phyloP scores from a whole-genome alignment of 129 eudicot genomes.

The Saposhnikovia divaricata region DNA sequence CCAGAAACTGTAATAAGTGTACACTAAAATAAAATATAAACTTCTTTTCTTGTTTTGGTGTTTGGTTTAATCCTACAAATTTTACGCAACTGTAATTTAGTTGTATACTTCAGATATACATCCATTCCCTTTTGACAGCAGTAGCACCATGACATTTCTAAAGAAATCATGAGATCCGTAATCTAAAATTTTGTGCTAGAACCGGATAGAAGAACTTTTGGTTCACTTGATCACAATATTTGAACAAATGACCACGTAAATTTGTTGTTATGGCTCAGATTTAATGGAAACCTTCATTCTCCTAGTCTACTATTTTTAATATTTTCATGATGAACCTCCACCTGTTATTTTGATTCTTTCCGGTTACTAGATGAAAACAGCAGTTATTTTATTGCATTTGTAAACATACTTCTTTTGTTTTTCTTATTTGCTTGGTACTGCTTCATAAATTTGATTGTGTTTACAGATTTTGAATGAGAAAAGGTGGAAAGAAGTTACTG shows the following conservation, averaged over 20 bases:
- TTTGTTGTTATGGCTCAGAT: background rate
- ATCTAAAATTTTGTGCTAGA: background rate
- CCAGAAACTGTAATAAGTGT: background rate
- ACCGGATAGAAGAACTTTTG: background rate
- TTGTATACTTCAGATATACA: background rate
- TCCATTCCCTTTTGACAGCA: background rate
- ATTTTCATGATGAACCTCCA: background rate
- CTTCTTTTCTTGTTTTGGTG: background rate
- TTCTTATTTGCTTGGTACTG: conserved; percentile 6
- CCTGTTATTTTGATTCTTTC: background rate
- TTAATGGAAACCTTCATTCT: background rate
- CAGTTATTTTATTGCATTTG: background rate
- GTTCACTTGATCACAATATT: background rate
- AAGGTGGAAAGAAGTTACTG: conserved; percentile 85
- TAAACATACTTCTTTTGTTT: background rate
- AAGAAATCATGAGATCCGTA: background rate
- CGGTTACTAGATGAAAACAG: background rate
- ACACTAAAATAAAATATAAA: too few relatives aligned
- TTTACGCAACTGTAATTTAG: background rate
- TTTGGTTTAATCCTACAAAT: background rate
- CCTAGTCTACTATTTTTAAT: background rate
- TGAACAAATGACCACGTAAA: background rate
- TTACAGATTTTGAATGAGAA: conserved; percentile 71
- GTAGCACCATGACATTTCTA: background rate
- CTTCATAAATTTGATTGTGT: background rate